A percentile compares a stretch with the other conserved stretches of the same genome.
These are phyloP conservation scores for Fusarium brachygibbosum DNA, from an alignment of 2,329 filamentous ascomycete species.

Conservation along the genomic window DNA sequence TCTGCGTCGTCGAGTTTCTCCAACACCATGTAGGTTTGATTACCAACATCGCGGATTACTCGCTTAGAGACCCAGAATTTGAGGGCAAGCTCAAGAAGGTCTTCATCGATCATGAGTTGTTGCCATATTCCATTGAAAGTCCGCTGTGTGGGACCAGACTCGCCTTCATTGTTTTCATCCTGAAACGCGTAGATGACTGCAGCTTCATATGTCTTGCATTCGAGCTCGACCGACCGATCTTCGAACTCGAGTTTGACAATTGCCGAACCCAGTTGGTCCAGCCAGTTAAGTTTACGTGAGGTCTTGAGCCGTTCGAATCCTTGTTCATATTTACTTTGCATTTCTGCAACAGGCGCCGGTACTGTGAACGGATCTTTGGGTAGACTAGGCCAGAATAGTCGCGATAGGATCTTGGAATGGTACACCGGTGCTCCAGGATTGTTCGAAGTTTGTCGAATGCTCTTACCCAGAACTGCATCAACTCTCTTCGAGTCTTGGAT, in stretches of 20 bases:
- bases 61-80: constrained; percentile 78
- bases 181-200: constrained; percentile 89
- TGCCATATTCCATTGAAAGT: constrained; percentile 67
- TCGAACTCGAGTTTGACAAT: constrained; percentile 84
- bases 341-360: constrained; percentile 67
- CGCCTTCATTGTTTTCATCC: constrained; percentile 56
- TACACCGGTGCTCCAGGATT: constrained; percentile 58
- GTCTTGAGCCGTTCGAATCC: constrained; percentile 86
- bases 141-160: constrained; percentile 55
- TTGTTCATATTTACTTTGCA: constrained; percentile 78
- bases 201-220: constrained; percentile 87
- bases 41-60: constrained; percentile 70
- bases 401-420: constrained; percentile 88
- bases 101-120: constrained; percentile 78
- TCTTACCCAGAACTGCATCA: constrained; percentile 74
- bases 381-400: constrained; percentile 92
- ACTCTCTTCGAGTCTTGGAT: constrained; percentile 85
- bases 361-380: constrained; percentile 77
- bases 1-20: constrained; percentile 68
- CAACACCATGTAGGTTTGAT: constrained; percentile 74
- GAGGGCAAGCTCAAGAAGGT: constrained; percentile 76
- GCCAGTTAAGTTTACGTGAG: constrained; percentile 88
- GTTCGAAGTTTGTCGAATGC: constrained; percentile 39
- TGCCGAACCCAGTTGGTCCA: constrained; percentile 84
- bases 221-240: constrained; percentile 80